phyloP scores from a whole-genome alignment of 2,329 filamentous ascomycete species.

The Hypoxylon sp. region DNA sequence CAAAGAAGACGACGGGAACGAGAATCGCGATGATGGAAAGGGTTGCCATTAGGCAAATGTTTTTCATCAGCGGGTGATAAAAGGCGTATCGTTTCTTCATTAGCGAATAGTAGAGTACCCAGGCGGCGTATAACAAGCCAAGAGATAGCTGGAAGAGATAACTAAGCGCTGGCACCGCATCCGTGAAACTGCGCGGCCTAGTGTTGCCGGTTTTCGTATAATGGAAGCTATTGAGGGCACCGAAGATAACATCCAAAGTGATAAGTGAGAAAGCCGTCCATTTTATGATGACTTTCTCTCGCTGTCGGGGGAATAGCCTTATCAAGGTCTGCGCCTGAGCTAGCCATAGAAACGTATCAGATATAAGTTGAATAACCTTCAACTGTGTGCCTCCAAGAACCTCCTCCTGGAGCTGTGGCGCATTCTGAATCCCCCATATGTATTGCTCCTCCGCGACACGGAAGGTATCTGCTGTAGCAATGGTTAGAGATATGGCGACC shows the following conservation, averaged over 20 bases:
- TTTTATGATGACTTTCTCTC: conserved; percentile 98
- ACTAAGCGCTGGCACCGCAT: conserved; percentile 90
- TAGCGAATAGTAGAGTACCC: conserved; percentile 94
- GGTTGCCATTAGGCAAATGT: conserved; percentile 84
- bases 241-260: conserved; percentile 90
- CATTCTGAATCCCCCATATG: conserved; percentile 82
- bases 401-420: conserved; percentile 78
- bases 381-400: conserved; percentile 90
- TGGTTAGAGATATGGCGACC: conserved; percentile 87
- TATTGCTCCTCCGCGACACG: conserved; percentile 88
- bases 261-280: conserved; percentile 98
- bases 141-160: conserved; percentile 92
- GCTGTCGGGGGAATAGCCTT: conserved; percentile 92
- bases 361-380: conserved; percentile 91
- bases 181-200: conserved; percentile 82
- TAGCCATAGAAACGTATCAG: conserved; percentile 96
- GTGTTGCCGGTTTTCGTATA: conserved; percentile 67
- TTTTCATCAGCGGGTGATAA: conserved; percentile 91
- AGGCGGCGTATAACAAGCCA: conserved; percentile 89
- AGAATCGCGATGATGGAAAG: conserved; percentile 86
- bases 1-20: conserved; percentile 93
- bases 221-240: conserved; percentile 88
- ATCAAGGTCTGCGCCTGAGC: conserved; percentile 98
- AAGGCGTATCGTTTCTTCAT: conserved; percentile 93
- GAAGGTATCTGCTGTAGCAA: conserved; percentile 94